phyloP scores from a whole-genome alignment of 169 alveolate genomes.

The Fabrea salina region DNA sequence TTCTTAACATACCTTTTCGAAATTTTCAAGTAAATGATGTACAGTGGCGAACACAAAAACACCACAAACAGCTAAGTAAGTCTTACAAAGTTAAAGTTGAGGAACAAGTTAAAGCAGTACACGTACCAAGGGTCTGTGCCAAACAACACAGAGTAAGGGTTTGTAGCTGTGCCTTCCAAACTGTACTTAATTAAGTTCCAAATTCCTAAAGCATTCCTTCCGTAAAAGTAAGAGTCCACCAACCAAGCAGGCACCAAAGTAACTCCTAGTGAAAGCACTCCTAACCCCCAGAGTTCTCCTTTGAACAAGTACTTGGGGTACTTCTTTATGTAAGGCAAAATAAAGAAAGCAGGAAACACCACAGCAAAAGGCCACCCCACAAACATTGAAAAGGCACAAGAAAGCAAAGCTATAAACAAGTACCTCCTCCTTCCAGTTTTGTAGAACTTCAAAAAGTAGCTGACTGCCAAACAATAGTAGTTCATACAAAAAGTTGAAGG shows the following conservation, averaged over 20 bases:
- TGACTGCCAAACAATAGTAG: neutral
- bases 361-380: slow-evolving; percentile 32
- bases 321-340: neutral
- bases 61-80: neutral
- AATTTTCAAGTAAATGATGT: neutral
- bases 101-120: neutral
- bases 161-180: neutral
- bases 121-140: slow-evolving; percentile 27
- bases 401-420: neutral
- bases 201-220: neutral
- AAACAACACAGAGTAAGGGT: slow-evolving; percentile 3
- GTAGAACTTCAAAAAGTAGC: neutral
- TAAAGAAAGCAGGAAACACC: slow-evolving; percentile 1
- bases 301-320: neutral
- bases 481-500: slow-evolving; percentile 16
- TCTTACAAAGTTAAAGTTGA: slow-evolving; percentile 14
- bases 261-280: neutral
- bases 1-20: neutral
- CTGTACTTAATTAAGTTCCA: neutral
- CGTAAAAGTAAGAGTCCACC: neutral
- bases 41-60: slow-evolving; percentile 7
- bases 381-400: slow-evolving; percentile 19
- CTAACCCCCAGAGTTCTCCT: neutral
- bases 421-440: neutral
- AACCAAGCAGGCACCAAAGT: neutral